These are phyloP conservation scores for Przewalskia tangutica DNA, from an alignment of 257 asterid genomes.

Conservation along the genomic window DNA sequence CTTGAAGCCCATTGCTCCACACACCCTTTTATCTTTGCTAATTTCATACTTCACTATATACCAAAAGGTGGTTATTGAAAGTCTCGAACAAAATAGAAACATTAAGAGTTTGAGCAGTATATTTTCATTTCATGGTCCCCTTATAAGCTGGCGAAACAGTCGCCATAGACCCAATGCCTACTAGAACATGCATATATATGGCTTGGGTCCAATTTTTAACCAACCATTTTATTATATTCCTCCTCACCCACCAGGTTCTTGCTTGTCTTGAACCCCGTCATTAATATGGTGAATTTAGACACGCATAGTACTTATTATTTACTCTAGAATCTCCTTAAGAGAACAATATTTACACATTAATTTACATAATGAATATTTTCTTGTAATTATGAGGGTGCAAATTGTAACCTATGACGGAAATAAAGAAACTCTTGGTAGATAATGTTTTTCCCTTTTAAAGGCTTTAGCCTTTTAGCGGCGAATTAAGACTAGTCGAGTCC, in stretches of 20 bases:
- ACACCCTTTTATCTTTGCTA: background rate
- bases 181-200: background rate
- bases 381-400: background rate
- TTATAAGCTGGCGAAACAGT: background rate
- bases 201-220: background rate
- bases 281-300: background rate
- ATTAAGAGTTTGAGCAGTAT: background rate
- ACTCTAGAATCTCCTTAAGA: background rate
- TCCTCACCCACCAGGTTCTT: background rate
- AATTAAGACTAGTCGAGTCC: background rate
- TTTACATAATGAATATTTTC: background rate
- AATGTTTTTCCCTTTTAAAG: background rate
- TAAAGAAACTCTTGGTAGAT: background rate
- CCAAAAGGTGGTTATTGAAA: background rate
- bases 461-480: fast-evolving
- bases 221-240: background rate
- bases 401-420: background rate
- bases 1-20: background rate
- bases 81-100: background rate
- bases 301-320: background rate
- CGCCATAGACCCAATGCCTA: background rate
- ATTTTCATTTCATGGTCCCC: background rate
- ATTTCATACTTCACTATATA: background rate
- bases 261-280: background rate
- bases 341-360: background rate